These are phyloP conservation scores for Kuraishia hungarica DNA, from an alignment of 805 yeast genomes.

Conservation along the genomic window DNA sequence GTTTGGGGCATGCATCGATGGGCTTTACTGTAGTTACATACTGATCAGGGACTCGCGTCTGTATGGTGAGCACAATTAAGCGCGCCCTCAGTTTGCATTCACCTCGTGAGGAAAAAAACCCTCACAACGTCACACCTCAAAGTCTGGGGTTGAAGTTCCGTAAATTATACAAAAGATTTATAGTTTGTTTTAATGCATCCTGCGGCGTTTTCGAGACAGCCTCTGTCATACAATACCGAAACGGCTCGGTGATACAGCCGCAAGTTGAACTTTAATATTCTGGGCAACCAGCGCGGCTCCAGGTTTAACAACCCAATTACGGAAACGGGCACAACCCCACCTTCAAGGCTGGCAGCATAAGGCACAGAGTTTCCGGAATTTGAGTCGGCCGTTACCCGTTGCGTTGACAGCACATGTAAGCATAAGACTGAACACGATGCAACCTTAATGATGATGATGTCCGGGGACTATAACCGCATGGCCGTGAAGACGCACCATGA, in stretches of 20 bases:
- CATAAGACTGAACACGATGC: not conserved
- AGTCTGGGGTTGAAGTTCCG: too few species aligned
- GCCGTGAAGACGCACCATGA: not conserved
- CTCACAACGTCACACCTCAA: too few species aligned
- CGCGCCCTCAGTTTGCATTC: too few species aligned
- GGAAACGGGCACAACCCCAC: not conserved
- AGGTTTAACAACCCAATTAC: not conserved
- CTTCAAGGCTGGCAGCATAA: not conserved
- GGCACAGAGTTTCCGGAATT: not conserved
- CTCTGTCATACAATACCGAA: not conserved
- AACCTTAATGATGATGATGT: not conserved
- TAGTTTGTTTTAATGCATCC: not conserved
- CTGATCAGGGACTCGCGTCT: too few species aligned
- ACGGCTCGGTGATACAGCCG: not conserved
- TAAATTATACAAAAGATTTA: too few species aligned
- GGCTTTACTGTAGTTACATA: too few species aligned
- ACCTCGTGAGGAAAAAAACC: too few species aligned
- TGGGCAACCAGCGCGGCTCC: not conserved
- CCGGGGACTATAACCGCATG: not conserved
- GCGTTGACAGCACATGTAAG: not conserved
- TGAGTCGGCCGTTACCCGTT: not conserved
- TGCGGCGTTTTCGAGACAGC: not conserved
- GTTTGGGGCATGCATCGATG: too few species aligned
- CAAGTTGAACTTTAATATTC: not conserved
- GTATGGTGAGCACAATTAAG: too few species aligned